Base-by-base conservation (phyloP, 768 basidiomycete species). In the Imleria badia region DNA sequence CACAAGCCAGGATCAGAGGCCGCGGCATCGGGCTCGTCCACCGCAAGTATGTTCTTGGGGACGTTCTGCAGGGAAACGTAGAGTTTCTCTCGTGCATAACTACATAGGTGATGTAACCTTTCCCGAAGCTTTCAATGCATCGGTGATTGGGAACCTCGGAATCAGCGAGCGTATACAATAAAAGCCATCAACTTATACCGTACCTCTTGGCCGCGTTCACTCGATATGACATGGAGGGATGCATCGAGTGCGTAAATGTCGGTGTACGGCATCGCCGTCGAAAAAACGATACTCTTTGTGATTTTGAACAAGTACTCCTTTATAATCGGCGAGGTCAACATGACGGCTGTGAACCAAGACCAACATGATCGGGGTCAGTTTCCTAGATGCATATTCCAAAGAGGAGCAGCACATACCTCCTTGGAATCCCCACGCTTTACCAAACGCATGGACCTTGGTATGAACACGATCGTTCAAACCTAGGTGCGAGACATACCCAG, bases 361-460 rank as follows among this genome's bases (percentile, higher is more conserved):
- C 54, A 11, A 22, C 7, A 15, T 20, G 2, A 19, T 43, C 14
- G 17, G 13, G 29, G 13, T 41, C 20, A 45, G 43, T 12, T 29
- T 13, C 4, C 33, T 3, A 29, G 15, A 22, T 17, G 4, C 17
- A 14, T 2, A 2, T 14, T n/a, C 10, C 8, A 19, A 10, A 34
- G 13, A 15, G 12, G 11, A 33, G 3, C 4, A 15, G 12, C 19
- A 34, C 55, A 15, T 55, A 57, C 65, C 65, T 36, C 65, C 60
- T 6, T 54, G 58, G 23, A 52, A 60, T 45, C 66, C 63, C 62
- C 62, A 67, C 2, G 40, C 66, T 57, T 85, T 84, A 9, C 81
- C 77, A 56, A 84, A 82, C 0, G 81, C 14, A n/a, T 81, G 80
- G 11, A 84, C 55, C 23, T 75, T 70, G 8, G 81, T 75, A 1